Percentiles rank a stretch among this genome's conserved stretches.
These are phyloP conservation scores for Lepidium africanum DNA, from an alignment of 345 rosid species.

Conservation along the genomic window DNA sequence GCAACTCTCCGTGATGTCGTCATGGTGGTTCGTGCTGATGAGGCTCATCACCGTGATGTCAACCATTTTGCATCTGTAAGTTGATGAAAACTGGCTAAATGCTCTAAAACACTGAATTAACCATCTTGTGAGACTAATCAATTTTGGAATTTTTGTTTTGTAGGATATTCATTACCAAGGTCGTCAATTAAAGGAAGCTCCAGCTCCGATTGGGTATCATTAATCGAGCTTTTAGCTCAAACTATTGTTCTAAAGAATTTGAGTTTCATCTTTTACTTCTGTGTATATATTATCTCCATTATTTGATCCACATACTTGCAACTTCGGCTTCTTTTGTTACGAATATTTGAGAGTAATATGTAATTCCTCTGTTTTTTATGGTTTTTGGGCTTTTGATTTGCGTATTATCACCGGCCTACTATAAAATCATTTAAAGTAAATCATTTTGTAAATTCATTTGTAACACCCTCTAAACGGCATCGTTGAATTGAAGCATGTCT, in stretches of 20 bases:
- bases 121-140: not conserved
- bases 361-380: not conserved
- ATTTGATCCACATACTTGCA: not conserved
- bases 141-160: not conserved
- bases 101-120: not conserved
- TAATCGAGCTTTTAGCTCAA: conserved; percentile 13
- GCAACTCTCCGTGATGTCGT: conserved; percentile 70
- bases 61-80: conserved; percentile 81
- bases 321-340: not conserved
- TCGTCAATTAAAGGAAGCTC: conserved; percentile 53
- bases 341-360: not conserved
- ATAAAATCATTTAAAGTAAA: no score
- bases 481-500: not conserved
- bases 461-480: not conserved
- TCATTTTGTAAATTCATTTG: no score
- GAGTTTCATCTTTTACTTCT: not conserved
- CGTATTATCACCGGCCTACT: no score
- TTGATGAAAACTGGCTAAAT: no score
- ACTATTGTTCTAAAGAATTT: not conserved
- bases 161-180: conserved; percentile 72
- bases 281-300: not conserved
- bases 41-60: conserved; percentile 82
- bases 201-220: conserved; percentile 68
- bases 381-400: not conserved
- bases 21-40: conserved; percentile 59